These are phyloP conservation scores for Venturia aucupariae DNA, from an alignment of 2,329 filamentous ascomycete species.

Conservation along the genomic window DNA sequence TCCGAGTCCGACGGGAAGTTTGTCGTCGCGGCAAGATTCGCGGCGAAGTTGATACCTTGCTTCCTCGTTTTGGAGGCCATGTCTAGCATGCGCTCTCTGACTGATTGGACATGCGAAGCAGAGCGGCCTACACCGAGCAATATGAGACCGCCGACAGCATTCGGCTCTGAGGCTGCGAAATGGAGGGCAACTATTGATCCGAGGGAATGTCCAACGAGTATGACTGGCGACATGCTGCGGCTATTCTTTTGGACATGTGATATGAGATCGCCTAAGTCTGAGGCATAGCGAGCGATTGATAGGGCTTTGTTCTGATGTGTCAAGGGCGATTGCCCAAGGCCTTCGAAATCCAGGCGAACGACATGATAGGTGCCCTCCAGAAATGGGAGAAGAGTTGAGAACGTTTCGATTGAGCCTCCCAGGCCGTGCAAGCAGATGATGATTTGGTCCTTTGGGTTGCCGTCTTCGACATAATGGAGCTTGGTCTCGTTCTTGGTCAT, in stretches of 20 bases:
- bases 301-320: not conserved
- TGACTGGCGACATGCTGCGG: conserved; percentile 1
- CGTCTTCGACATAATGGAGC: not conserved
- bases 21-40: not conserved
- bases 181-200: conserved; percentile 6
- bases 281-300: conserved; percentile 5
- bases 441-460: not conserved
- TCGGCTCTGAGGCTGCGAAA: not conserved
- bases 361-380: not conserved
- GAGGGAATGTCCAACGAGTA: conserved; percentile 9
- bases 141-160: not conserved
- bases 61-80: conserved; percentile 1
- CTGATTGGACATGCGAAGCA: not conserved
- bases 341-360: conserved; percentile 4
- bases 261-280: conserved; percentile 7
- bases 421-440: conserved; percentile 8
- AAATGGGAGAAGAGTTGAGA: not conserved
- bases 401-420: conserved; percentile 8
- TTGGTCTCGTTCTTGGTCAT: conserved; percentile 5
- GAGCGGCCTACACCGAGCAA: conserved; percentile 9
- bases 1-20: not conserved
- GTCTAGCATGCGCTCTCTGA: conserved; percentile 8
- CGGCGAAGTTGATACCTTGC: conserved; percentile 8
- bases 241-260: not conserved
- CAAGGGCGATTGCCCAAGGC: conserved; percentile 1